Evolutionary conservation across 139 green algal species (phyloP).

Genomic region (Chlamydomonas urium): DNA sequence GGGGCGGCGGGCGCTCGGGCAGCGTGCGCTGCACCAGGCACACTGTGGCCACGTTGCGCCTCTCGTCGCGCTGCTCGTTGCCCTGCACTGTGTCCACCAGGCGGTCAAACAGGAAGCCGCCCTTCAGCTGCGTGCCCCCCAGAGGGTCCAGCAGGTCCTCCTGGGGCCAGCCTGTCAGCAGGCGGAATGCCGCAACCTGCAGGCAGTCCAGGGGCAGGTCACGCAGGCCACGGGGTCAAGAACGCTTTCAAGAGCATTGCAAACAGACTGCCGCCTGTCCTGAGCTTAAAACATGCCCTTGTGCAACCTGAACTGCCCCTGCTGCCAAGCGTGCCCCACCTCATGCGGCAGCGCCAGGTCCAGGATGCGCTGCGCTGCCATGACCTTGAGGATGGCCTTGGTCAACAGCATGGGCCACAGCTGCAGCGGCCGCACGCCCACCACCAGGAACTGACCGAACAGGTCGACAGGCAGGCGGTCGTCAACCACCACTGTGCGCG

Average conservation of each 20-base stretch:
- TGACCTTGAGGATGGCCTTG: conserved; percentile 75
- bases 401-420: conserved; percentile 76
- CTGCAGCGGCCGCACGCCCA: conserved; percentile 58
- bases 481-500: conserved; percentile 69
- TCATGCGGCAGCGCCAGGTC: conserved; percentile 42
- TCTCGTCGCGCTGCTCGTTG: conserved; percentile 21
- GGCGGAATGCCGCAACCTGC: conserved; percentile 54
- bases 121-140: conserved; percentile 28
- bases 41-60: conserved; percentile 39
- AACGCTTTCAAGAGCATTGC: no score
- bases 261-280: no score
- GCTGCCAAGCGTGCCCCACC: conserved; percentile 24
- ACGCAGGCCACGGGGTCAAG: neutral
- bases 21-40: conserved; percentile 41
- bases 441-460: conserved; percentile 61
- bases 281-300: no score
- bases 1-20: conserved; percentile 52
- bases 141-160: conserved; percentile 58
- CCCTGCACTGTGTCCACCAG: conserved; percentile 45
- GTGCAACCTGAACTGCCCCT: neutral
- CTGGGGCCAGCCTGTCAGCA: conserved; percentile 70
- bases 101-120: conserved; percentile 55
- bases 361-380: conserved; percentile 49
- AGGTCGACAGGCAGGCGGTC: conserved; percentile 75
- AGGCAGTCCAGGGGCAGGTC: neutral